These are phyloP conservation scores for Strobilomyces confusus DNA, from an alignment of 768 basidiomycete species.

Conservation along the genomic window DNA sequence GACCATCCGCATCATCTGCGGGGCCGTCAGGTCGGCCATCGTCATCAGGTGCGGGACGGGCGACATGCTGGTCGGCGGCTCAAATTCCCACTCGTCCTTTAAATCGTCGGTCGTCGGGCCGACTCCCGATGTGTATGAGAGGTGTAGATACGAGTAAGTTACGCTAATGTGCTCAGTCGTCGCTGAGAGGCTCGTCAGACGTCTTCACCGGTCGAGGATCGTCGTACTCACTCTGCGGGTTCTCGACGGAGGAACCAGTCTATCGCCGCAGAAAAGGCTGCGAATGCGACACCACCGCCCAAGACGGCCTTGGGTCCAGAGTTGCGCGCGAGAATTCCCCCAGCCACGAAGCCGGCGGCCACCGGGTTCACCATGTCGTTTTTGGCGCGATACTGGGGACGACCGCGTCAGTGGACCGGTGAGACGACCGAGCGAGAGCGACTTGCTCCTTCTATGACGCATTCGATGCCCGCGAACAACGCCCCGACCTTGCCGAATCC, in stretches of 20 bases:
- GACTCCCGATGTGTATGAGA: too few species aligned
- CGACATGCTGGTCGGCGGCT: conserved; percentile 14
- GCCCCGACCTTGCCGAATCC: conserved; percentile 94
- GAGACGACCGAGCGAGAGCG: neutral
- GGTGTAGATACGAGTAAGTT: conserved; percentile 16
- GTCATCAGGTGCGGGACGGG: conserved; percentile 74
- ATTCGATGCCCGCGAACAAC: conserved; percentile 92
- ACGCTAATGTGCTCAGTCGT: conserved; percentile 29
- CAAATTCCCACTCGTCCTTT: too few species aligned
- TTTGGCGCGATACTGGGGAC: conserved; percentile 82
- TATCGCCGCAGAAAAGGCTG: conserved; percentile 88
- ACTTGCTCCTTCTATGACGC: conserved; percentile 90
- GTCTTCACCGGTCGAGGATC: neutral
- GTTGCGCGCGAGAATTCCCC: conserved; percentile 82
- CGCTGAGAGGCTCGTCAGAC: conserved; percentile 26
- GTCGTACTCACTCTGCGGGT: conserved; percentile 61
- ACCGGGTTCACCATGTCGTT: conserved; percentile 94
- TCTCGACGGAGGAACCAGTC: conserved; percentile 79
- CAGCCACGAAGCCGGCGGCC: conserved; percentile 82
- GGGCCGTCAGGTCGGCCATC: conserved; percentile 78
- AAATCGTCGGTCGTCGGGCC: too few species aligned
- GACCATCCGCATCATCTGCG: conserved; percentile 68
- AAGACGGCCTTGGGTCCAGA: conserved; percentile 83
- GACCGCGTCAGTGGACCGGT: neutral
- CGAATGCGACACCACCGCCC: conserved; percentile 89